Conservation (phyloP, 352 stramenopile genomes). For the Thalassiosira mediterranea region DNA sequence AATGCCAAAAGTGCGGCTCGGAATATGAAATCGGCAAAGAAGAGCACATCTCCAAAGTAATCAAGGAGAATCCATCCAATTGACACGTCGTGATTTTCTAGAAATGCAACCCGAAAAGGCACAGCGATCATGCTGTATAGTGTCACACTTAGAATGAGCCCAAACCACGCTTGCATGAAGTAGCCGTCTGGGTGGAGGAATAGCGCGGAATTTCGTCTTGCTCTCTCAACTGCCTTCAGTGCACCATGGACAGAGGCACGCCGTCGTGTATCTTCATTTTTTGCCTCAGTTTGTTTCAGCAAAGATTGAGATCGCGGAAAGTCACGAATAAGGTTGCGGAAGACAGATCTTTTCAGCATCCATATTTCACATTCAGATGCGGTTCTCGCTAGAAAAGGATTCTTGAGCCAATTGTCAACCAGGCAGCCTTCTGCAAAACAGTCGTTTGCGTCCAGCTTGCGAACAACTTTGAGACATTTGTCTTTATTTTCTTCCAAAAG, state of each 20-base stretch:
- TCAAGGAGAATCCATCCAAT: constrained; percentile 51
- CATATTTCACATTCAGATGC: constrained; percentile 68
- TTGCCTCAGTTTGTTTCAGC: constrained; percentile 18
- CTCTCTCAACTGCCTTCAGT: constrained; percentile 34
- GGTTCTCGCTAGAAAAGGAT: constrained; percentile 61
- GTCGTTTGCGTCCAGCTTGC: constrained; percentile 52
- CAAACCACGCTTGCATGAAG: constrained; percentile 65
- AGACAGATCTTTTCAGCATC: constrained; percentile 52
- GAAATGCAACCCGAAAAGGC: constrained; percentile 61
- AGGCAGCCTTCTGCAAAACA: constrained; percentile 65
- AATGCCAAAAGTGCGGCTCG: constrained; percentile 51
- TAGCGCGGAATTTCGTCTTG: constrained; percentile 11
- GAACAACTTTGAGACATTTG: constrained; percentile 35
- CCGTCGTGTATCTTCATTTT: constrained; percentile 24
- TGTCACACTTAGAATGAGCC: constrained; percentile 57
- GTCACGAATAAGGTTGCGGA: constrained; percentile 48
- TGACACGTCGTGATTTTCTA: constrained; percentile 60
- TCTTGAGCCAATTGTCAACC: constrained; percentile 49
- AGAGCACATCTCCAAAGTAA: constrained; percentile 68
- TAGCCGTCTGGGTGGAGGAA: constrained; percentile 58
- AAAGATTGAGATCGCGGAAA: constrained; percentile 46
- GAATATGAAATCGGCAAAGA: constrained; percentile 61
- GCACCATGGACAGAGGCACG: constrained; percentile 33
- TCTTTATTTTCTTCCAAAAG: constrained; percentile 42
- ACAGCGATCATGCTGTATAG: constrained; percentile 63